A percentile compares a stretch with the other conserved stretches of the same genome.
Conservation (phyloP, 2,329 filamentous ascomycete species). For the Microsporum canis region DNA sequence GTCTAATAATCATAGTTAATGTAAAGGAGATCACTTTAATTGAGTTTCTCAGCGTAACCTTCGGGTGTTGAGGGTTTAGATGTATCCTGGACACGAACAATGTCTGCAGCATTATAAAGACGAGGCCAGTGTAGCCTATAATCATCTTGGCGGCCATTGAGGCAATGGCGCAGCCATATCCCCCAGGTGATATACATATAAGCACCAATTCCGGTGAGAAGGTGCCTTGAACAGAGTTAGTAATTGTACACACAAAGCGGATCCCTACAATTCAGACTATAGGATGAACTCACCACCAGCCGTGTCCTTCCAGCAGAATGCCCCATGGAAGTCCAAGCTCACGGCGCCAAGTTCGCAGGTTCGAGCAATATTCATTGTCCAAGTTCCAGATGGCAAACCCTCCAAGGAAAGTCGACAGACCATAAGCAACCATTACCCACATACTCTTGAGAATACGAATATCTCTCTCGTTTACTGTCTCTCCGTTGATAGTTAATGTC, state of each 20-base stretch:
- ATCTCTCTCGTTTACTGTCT: slow-evolving; percentile 46
- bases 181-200: slow-evolving; percentile 81
- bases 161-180: slow-evolving; percentile 65
- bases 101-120: slow-evolving; percentile 46
- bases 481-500: slow-evolving; percentile 26
- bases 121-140: slow-evolving; percentile 61
- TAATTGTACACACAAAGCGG: not conserved
- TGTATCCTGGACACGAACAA: slow-evolving; percentile 29
- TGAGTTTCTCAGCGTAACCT: slow-evolving; percentile 6
- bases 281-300: slow-evolving; percentile 51
- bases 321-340: slow-evolving; percentile 68
- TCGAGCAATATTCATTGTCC: slow-evolving; percentile 64
- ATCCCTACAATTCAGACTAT: not conserved
- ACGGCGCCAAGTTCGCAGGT: slow-evolving; percentile 54
- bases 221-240: slow-evolving; percentile 43
- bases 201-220: slow-evolving; percentile 70
- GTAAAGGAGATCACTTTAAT: not conserved
- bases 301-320: slow-evolving; percentile 60
- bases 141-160: slow-evolving; percentile 61
- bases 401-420: slow-evolving; percentile 58
- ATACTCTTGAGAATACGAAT: slow-evolving; percentile 51
- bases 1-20: not conserved
- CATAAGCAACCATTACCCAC: slow-evolving; percentile 63
- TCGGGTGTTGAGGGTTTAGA: slow-evolving; percentile 7
- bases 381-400: slow-evolving; percentile 70